phyloP scores from a whole-genome alignment of 2,329 filamentous ascomycete genomes.

The Alternaria brassicicola region DNA sequence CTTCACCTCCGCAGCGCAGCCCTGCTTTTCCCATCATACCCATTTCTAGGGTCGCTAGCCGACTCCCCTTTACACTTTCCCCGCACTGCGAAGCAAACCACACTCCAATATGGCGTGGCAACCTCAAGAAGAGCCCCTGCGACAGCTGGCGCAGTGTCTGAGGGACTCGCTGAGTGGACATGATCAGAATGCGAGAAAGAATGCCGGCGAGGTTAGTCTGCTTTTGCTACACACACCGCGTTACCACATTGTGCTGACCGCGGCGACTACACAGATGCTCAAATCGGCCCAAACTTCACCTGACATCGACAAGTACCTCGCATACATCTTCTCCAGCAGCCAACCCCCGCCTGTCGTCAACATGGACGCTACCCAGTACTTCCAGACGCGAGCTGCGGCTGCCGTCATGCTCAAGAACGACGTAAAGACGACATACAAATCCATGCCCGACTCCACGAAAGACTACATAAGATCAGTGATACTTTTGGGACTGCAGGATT shows the following conservation, averaged over 20 bases:
- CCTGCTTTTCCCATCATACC: slow-evolving; percentile 6
- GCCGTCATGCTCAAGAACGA: slow-evolving; percentile 97
- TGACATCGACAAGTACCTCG: slow-evolving; percentile 96
- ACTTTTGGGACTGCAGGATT: slow-evolving; percentile 79
- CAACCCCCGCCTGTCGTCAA: slow-evolving; percentile 66
- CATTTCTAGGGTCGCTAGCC: slow-evolving; percentile 8
- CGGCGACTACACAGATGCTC: slow-evolving; percentile 72
- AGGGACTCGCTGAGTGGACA: slow-evolving; percentile 89
- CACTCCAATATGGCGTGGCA: slow-evolving; percentile 80
- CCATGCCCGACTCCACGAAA: slow-evolving; percentile 75
- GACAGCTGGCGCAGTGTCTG: slow-evolving; percentile 86
- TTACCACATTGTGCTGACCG: slow-evolving; percentile 33
- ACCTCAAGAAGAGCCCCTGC: slow-evolving; percentile 83
- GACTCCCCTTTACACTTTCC: slow-evolving; percentile 14
- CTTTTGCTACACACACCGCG: slow-evolving; percentile 9
- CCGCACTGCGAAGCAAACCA: slow-evolving; percentile 21
- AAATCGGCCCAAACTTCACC: slow-evolving; percentile 84
- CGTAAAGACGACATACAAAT: slow-evolving; percentile 75
- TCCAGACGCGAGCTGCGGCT: slow-evolving; percentile 81
- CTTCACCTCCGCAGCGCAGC: slow-evolving; percentile 15
- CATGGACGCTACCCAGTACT: slow-evolving; percentile 67
- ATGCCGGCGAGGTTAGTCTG: slow-evolving; percentile 79
- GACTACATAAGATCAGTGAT: slow-evolving; percentile 80
- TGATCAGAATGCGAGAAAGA: slow-evolving; percentile 79
- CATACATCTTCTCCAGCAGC: slow-evolving; percentile 81